These are phyloP conservation scores for Leucocoprinus leucothites DNA, from an alignment of 768 basidiomycete genomes.

Conservation along the genomic window DNA sequence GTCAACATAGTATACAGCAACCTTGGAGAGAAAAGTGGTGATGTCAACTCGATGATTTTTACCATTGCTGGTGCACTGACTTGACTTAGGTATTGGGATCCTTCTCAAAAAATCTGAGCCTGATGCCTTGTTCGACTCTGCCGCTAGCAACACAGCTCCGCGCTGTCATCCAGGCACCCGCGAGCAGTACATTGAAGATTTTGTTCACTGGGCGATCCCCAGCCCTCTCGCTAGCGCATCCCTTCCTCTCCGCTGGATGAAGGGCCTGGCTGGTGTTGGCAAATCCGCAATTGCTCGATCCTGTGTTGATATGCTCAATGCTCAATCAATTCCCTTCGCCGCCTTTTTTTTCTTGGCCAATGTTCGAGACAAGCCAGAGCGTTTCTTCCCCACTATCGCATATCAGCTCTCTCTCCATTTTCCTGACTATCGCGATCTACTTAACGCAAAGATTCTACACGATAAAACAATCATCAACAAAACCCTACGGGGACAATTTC, in stretches of 20 bases:
- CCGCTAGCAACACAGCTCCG: background rate
- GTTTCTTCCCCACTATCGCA: background rate
- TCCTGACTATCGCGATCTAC: background rate
- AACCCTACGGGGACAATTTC: background rate
- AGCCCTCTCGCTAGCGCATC: background rate
- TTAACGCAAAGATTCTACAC: background rate
- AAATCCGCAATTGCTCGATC: slow-evolving; percentile 3
- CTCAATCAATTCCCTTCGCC: background rate
- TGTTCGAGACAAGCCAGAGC: background rate
- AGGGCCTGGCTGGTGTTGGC: background rate
- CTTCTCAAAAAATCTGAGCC: background rate
- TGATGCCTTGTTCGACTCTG: background rate
- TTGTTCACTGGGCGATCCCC: background rate
- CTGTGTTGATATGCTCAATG: background rate
- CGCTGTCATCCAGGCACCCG: slow-evolving; percentile 3
- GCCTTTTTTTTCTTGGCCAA: slow-evolving; percentile 2
- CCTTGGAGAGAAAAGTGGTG: too few relatives aligned
- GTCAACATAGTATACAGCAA: too few relatives aligned
- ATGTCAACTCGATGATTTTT: too few relatives aligned
- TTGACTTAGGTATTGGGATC: background rate
- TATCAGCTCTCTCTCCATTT: background rate
- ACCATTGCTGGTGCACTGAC: too few relatives aligned
- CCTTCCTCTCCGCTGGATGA: background rate
- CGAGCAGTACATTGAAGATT: background rate
- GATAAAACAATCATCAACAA: background rate